Conservation (phyloP, 1,284 basidiomycete species). For the Moesziomyces antarcticus region DNA sequence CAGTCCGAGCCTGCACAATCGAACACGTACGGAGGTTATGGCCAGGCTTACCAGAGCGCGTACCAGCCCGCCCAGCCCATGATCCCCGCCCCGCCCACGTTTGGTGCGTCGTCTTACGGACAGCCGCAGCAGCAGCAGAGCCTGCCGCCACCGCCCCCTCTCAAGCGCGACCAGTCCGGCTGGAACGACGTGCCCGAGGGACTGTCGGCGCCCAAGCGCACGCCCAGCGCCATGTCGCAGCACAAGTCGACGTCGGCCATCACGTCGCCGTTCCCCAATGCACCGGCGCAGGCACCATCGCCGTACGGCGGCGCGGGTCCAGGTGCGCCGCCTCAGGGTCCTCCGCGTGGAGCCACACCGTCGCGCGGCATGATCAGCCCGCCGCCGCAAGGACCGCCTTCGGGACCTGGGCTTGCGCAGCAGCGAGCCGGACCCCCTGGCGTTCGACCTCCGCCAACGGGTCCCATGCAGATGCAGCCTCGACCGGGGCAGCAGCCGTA, state of each 20-base stretch:
- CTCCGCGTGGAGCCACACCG: conserved; percentile 56
- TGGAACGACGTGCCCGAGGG: conserved; percentile 88
- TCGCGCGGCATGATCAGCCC: conserved; percentile 69
- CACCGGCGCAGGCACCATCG: conserved; percentile 51
- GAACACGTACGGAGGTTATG: conserved; percentile 32
- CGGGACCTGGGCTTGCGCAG: conserved; percentile 38
- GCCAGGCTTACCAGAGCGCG: conserved; percentile 67
- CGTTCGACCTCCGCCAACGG: conserved; percentile 34
- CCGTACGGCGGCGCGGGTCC: conserved; percentile 38
- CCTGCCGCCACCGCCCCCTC: conserved; percentile 69
- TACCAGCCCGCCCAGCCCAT: conserved; percentile 55
- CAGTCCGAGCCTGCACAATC: conserved; percentile 29
- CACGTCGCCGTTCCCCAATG: conserved; percentile 88
- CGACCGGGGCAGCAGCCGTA: conserved; percentile 35
- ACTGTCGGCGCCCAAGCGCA: conserved; percentile 62
- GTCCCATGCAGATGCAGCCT: conserved; percentile 19
- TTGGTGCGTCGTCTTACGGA: conserved; percentile 50
- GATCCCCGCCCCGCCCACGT: conserved; percentile 68
- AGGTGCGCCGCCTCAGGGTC: conserved; percentile 61
- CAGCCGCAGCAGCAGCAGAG: conserved; percentile 38
- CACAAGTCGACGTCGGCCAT: conserved; percentile 70
- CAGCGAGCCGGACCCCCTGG: conserved; percentile 39
- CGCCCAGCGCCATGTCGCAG: conserved; percentile 55
- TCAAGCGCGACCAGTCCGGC: conserved; percentile 77
- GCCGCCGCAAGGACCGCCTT: conserved; percentile 39